These are phyloP conservation scores for Neonectria hederae DNA, from an alignment of 2,329 filamentous ascomycete genomes.

Conservation along the genomic window DNA sequence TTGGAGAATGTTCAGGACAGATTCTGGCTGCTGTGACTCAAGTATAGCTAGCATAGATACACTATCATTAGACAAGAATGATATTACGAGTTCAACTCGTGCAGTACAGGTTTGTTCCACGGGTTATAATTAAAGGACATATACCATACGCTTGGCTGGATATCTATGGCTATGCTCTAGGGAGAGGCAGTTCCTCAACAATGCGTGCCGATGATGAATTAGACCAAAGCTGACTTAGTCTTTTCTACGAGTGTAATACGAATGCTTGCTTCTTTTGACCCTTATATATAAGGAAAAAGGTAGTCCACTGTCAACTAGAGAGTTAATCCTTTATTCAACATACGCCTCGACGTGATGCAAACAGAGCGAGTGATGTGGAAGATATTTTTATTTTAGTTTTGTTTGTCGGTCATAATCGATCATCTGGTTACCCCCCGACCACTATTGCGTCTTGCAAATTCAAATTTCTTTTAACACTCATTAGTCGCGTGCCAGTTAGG, in stretches of 20 bases:
- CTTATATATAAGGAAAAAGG: no score
- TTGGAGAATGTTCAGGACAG: conserved; percentile 32
- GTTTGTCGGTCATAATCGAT: background rate
- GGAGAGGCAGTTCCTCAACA: background rate
- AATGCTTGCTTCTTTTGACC: no score
- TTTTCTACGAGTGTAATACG: no score
- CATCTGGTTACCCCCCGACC: background rate
- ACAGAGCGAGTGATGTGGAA: background rate
- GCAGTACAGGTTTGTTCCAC: background rate
- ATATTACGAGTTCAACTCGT: background rate
- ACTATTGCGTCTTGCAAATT: background rate
- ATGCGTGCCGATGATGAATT: no score
- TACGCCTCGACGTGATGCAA: background rate
- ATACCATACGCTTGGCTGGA: background rate
- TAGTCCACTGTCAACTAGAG: no score
- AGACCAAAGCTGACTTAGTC: no score
- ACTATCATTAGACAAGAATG: background rate
- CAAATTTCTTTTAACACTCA: background rate
- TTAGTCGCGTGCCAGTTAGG: background rate
- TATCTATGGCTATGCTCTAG: background rate
- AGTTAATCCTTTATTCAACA: no score
- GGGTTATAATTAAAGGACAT: background rate
- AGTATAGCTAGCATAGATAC: conserved; percentile 6
- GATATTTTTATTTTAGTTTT: background rate
- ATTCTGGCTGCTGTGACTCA: conserved; percentile 10